Conservation (phyloP, 2,329 filamentous ascomycete genomes). For the Phoma sp. region DNA sequence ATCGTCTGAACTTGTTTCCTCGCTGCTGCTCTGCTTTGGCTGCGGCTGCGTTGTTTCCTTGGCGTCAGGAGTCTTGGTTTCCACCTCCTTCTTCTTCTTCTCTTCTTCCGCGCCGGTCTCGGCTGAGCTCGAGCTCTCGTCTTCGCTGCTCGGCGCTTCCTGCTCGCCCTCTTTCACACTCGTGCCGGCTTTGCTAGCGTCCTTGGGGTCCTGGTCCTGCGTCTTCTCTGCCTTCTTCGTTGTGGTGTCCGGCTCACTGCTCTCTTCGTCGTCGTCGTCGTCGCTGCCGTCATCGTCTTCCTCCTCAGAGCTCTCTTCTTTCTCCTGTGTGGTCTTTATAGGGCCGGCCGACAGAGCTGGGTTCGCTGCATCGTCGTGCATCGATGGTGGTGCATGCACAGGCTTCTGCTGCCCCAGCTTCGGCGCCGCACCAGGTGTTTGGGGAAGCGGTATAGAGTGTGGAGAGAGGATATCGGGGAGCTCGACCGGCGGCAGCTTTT, state of each 20-base stretch:
- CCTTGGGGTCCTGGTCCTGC: slow-evolving; percentile 34
- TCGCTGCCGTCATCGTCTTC: slow-evolving; percentile 17
- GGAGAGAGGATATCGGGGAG: slow-evolving; percentile 30
- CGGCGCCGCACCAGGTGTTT: slow-evolving; percentile 27
- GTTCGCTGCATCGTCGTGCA: slow-evolving; percentile 35
- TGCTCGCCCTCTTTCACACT: slow-evolving; percentile 45
- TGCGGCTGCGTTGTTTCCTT: slow-evolving; percentile 11
- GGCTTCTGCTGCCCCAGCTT: slow-evolving; percentile 28
- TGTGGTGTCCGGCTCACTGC: slow-evolving; percentile 18
- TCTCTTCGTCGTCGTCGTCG: slow-evolving; percentile 22
- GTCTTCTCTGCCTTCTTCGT: slow-evolving; percentile 20
- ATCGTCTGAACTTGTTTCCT: slow-evolving; percentile 5
- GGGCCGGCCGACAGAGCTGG: slow-evolving; percentile 32
- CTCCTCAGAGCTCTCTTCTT: slow-evolving; percentile 14
- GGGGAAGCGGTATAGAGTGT: slow-evolving; percentile 32
- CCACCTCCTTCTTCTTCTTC: background rate
- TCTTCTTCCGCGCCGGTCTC: background rate
- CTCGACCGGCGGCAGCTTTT: slow-evolving; percentile 1
- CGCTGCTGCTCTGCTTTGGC: slow-evolving; percentile 21
- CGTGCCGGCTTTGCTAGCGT: slow-evolving; percentile 40
- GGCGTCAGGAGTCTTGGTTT: background rate
- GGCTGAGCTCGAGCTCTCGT: background rate
- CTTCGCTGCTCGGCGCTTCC: slow-evolving; percentile 17
- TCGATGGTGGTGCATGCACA: slow-evolving; percentile 30
- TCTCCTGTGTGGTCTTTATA: slow-evolving; percentile 20